phyloP scores from a whole-genome alignment of 208 protist genomes.

The Perkinsela sp. region DNA sequence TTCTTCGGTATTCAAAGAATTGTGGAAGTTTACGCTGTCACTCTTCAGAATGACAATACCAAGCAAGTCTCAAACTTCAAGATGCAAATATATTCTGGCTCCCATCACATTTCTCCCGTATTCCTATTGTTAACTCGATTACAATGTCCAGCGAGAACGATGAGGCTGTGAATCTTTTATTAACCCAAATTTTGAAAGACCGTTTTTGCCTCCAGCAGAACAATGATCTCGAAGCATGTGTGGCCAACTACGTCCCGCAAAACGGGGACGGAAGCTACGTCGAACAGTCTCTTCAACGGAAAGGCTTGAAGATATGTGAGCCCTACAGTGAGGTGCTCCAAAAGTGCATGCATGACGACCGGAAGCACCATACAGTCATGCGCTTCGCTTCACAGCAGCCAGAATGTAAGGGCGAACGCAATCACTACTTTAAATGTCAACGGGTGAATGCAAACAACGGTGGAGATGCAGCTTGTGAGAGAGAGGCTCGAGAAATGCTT shows the following conservation, averaged over 20 bases:
- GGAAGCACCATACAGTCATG: constrained; percentile 35
- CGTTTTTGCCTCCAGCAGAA: constrained; percentile 30
- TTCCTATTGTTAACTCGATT: too few species aligned
- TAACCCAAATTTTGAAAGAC: constrained; percentile 48
- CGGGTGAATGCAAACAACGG: constrained; percentile 1
- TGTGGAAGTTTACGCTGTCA: too few species aligned
- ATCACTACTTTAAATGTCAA: constrained; percentile 18
- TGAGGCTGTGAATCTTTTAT: constrained; percentile 40
- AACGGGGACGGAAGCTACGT: constrained; percentile 30
- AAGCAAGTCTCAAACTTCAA: too few species aligned
- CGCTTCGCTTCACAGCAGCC: constrained; percentile 17
- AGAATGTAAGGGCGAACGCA: constrained; percentile 23
- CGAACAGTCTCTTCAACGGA: constrained; percentile 35
- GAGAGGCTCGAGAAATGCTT: constrained; percentile 31
- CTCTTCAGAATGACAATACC: too few species aligned
- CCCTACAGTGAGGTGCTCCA: constrained; percentile 26
- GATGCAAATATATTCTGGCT: too few species aligned
- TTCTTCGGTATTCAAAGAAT: too few species aligned
- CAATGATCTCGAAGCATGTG: constrained; percentile 37
- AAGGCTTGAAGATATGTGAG: constrained; percentile 24
- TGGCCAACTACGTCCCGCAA: constrained; percentile 47
- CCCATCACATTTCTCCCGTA: too few species aligned
- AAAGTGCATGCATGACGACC: constrained; percentile 33
- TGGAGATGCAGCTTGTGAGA: constrained; percentile 21
- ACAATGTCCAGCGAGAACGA: constrained; percentile 28